phyloP scores from a whole-genome alignment of 495 filamentous ascomycete species.

The Penicillium ochrochloron region DNA sequence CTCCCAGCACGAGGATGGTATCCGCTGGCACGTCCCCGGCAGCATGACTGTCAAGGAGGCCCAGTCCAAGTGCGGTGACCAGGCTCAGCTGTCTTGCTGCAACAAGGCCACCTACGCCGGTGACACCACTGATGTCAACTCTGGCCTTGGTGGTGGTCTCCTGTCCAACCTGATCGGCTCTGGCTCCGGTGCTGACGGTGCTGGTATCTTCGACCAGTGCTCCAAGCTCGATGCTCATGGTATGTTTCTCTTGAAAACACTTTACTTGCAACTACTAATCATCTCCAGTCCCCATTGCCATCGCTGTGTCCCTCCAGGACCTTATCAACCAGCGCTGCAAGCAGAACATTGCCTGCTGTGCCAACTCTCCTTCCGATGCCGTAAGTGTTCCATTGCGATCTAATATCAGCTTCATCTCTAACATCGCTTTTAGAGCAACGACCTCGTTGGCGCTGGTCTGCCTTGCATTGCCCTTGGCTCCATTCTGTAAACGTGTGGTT shows the following conservation, averaged over 20 bases:
- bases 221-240: conserved; percentile 39
- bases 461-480: conserved; percentile 57
- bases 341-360: conserved; percentile 59
- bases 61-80: conserved; percentile 53
- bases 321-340: conserved; percentile 56
- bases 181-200: conserved; percentile 42
- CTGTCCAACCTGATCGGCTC: conserved; percentile 39
- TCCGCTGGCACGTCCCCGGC: conserved; percentile 43
- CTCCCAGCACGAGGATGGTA: conserved; percentile 21
- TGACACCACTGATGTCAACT: conserved; percentile 43
- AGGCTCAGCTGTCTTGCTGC: conserved; percentile 56
- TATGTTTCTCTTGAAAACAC: not conserved
- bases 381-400: conserved; percentile 28
- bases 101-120: conserved; percentile 52
- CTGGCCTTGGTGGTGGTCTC: conserved; percentile 33
- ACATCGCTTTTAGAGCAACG: conserved; percentile 26
- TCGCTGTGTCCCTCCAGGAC: conserved; percentile 45
- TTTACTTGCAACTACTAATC: not conserved
- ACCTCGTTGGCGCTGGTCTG: conserved; percentile 51
- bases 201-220: conserved; percentile 45
- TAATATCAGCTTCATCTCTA: conserved; percentile 3
- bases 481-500: conserved; percentile 45
- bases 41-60: conserved; percentile 52
- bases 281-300: conserved; percentile 26
- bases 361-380: conserved; percentile 44